Conservation (phyloP, 352 stramenopile species). For the Thraustotheca clavata region DNA sequence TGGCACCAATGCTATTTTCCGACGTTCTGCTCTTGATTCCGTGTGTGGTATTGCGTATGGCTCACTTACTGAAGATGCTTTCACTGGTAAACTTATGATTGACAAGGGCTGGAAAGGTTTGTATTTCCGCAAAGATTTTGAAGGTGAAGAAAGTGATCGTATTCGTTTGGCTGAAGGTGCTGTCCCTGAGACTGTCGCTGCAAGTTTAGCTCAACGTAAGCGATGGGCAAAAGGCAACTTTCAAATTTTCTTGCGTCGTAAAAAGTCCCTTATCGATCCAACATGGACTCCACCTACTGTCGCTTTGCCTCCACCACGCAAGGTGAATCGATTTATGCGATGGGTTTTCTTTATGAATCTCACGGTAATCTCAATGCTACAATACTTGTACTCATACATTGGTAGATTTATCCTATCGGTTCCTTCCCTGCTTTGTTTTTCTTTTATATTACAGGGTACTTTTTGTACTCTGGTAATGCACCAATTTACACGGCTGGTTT, state of each 20-base stretch:
- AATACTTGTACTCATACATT: background rate
- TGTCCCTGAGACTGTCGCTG: constrained; percentile 55
- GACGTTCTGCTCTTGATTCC: constrained; percentile 58
- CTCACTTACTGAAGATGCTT: constrained; percentile 64
- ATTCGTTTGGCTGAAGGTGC: constrained; percentile 58
- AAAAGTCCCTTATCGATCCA: constrained; percentile 56
- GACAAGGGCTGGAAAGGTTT: constrained; percentile 70
- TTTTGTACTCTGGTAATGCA: constrained; percentile 61
- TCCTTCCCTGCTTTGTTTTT: constrained; percentile 69
- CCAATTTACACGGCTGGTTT: constrained; percentile 62
- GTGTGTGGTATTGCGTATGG: constrained; percentile 67
- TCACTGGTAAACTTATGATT: constrained; percentile 74
- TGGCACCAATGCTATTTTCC: constrained; percentile 71
- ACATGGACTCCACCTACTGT: constrained; percentile 41
- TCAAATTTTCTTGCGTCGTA: constrained; percentile 52
- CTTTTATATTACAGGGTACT: constrained; percentile 69
- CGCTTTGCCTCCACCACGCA: constrained; percentile 43
- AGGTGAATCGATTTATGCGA: constrained; percentile 69
- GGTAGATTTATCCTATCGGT: constrained; percentile 50
- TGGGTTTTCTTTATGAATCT: constrained; percentile 79
- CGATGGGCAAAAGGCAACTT: constrained; percentile 75
- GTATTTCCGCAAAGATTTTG: constrained; percentile 70
- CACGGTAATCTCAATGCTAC: constrained; percentile 20
- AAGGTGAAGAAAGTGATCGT: constrained; percentile 55
- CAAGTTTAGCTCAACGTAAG: constrained; percentile 52